These are phyloP conservation scores for Aphanomyces euteiches DNA, from an alignment of 352 stramenopile genomes.

Conservation along the genomic window DNA sequence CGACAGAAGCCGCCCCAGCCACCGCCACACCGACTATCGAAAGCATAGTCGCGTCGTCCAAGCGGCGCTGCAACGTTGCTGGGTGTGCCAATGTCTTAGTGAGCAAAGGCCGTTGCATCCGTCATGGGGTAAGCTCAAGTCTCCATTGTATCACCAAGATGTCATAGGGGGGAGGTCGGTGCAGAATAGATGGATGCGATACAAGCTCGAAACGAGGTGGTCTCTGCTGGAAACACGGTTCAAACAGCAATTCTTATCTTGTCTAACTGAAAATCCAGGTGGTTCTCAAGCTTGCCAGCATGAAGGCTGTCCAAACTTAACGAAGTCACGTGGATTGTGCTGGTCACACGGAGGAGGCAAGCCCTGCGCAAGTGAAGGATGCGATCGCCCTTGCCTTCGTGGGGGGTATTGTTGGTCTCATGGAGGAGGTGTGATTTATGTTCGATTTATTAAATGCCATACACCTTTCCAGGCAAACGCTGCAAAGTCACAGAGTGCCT, in stretches of 20 bases:
- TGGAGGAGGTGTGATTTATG: not conserved
- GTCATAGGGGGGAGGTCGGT: conserved; percentile 2
- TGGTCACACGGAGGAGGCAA: conserved; percentile 10
- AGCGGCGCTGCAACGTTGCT: not conserved
- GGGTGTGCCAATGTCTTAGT: not conserved
- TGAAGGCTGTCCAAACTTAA: not conserved
- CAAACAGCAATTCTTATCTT: not conserved
- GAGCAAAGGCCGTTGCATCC: conserved; percentile 14
- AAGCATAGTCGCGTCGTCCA: too few species aligned
- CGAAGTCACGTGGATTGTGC: not conserved
- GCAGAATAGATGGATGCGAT: not conserved
- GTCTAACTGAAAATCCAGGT: not conserved
- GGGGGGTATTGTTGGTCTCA: conserved; percentile 10
- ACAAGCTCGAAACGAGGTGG: not conserved
- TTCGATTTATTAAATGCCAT: too few species aligned
- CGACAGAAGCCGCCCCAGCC: too few species aligned
- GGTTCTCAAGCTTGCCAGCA: not conserved
- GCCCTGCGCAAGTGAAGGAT: not conserved
- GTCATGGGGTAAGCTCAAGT: not conserved
- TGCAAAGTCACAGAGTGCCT: not conserved
- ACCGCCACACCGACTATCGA: too few species aligned
- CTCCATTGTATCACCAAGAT: not conserved
- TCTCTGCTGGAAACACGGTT: conserved; percentile 17
- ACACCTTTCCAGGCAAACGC: not conserved
- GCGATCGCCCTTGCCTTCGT: conserved; percentile 1